Evolutionary conservation across 192 early-diverging fungal genomes (phyloP).

Genomic region (Spizellomyces punctatus): DNA sequence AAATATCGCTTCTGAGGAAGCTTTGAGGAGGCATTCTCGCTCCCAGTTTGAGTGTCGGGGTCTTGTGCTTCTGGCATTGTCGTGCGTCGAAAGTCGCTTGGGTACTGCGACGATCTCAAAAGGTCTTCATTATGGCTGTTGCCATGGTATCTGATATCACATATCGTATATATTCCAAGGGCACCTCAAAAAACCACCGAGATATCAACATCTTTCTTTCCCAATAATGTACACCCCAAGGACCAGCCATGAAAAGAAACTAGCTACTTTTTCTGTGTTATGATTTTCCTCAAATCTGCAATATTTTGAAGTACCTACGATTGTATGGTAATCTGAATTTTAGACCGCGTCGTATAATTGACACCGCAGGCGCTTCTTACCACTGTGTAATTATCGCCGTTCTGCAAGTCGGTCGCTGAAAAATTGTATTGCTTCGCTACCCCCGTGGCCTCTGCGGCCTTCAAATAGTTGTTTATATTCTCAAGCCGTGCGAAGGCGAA

Average conservation of each 20-base stretch:
- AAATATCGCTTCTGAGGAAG: constrained; percentile 60
- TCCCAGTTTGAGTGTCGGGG: too few species aligned
- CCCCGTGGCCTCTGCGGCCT: constrained; percentile 15
- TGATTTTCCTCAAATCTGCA: not conserved
- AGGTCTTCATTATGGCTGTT: too few species aligned
- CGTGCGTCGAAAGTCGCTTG: too few species aligned
- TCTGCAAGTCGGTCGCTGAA: constrained; percentile 24
- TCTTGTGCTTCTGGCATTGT: too few species aligned
- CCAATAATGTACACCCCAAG: too few species aligned
- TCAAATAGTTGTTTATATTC: constrained; percentile 38
- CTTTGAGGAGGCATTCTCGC: constrained; percentile 16
- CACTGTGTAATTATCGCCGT: constrained; percentile 5
- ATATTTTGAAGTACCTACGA: constrained; percentile 9
- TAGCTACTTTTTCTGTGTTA: not conserved
- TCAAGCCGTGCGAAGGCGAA: constrained; percentile 35
- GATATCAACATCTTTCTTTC: too few species aligned
- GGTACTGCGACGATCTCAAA: too few species aligned
- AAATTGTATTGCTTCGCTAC: constrained; percentile 24
- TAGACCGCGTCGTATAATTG: not conserved
- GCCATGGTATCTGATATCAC: too few species aligned
- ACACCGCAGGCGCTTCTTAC: not conserved
- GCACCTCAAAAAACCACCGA: too few species aligned
- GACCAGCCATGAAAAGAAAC: too few species aligned
- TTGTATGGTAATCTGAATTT: not conserved
- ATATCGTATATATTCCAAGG: too few species aligned